A percentile compares a stretch with the other conserved stretches of the same genome.
Evolutionary conservation across 2,329 filamentous ascomycete species (phyloP).

Genomic region (Diplodia corticola): DNA sequence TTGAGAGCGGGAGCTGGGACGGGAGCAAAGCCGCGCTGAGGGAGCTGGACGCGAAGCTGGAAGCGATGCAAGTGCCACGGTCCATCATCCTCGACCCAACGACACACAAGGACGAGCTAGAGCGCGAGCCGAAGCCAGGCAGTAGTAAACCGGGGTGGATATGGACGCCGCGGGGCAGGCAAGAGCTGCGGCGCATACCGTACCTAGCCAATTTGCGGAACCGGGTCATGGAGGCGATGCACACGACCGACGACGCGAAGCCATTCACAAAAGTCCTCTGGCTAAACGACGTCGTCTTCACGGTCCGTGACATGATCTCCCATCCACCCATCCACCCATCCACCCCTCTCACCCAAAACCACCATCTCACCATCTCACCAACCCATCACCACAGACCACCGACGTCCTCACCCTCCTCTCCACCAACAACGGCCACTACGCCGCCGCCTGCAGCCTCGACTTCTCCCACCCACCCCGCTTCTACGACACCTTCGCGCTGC

Average conservation of each 20-base stretch:
- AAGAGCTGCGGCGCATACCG: constrained; percentile 65
- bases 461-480: constrained; percentile 56
- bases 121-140: constrained; percentile 22
- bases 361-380: no score
- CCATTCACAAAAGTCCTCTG: constrained; percentile 61
- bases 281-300: constrained; percentile 64
- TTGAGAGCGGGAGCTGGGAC: constrained; percentile 70
- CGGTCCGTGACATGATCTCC: constrained; percentile 42
- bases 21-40: constrained; percentile 63
- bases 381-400: constrained; percentile 53
- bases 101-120: constrained; percentile 58
- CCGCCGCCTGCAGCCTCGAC: constrained; percentile 63
- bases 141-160: constrained; percentile 66
- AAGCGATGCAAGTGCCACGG: constrained; percentile 52
- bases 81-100: constrained; percentile 59
- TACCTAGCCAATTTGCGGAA: constrained; percentile 68
- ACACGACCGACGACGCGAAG: constrained; percentile 28
- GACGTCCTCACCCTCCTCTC: constrained; percentile 58
- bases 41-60: constrained; percentile 58
- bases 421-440: constrained; percentile 61
- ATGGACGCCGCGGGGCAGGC: constrained; percentile 51
- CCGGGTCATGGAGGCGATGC: constrained; percentile 58
- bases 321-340: neutral
- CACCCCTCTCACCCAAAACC: neutral
- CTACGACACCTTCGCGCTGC: constrained; percentile 65